These are phyloP conservation scores for Ustilago vetiveriae DNA, from an alignment of 1,284 basidiomycete genomes.

Conservation along the genomic window DNA sequence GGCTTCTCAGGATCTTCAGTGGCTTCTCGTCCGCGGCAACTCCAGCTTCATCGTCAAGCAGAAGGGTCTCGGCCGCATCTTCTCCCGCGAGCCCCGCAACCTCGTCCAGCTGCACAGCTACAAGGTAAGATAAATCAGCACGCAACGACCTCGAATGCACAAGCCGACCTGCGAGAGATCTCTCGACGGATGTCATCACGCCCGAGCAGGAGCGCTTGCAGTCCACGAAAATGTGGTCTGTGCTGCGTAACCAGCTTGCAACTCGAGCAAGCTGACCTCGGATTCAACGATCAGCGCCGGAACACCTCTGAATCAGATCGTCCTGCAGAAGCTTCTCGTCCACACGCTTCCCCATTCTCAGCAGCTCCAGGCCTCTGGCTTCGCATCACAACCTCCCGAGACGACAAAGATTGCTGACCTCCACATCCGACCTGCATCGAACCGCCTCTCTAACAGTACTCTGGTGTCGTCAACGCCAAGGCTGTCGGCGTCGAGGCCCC, in stretches of 20 bases:
- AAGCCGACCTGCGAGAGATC: too few relatives aligned
- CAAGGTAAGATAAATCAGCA: slow-evolving; percentile 50
- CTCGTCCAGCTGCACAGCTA: slow-evolving; percentile 64
- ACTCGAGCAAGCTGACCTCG: too few relatives aligned
- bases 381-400: not conserved
- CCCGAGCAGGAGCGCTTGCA: too few relatives aligned
- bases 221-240: too few relatives aligned
- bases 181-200: not conserved
- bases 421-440: not conserved
- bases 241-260: too few relatives aligned
- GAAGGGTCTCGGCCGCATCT: slow-evolving; percentile 64
- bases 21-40: slow-evolving; percentile 63
- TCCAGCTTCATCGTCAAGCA: slow-evolving; percentile 66
- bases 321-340: too few relatives aligned
- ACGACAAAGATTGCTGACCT: slow-evolving; percentile 12
- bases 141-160: slow-evolving; percentile 2
- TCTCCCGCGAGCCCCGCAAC: slow-evolving; percentile 65
- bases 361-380: slow-evolving; percentile 5
- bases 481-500: slow-evolving; percentile 58
- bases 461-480: slow-evolving; percentile 64
- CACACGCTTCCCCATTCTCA: too few relatives aligned
- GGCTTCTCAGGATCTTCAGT: slow-evolving; percentile 66
- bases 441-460: slow-evolving; percentile 49
- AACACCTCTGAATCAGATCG: too few relatives aligned
- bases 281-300: not conserved